Evolutionary conservation across 2,329 filamentous ascomycete species (phyloP).

Genomic region (Botrytis cinerea): DNA sequence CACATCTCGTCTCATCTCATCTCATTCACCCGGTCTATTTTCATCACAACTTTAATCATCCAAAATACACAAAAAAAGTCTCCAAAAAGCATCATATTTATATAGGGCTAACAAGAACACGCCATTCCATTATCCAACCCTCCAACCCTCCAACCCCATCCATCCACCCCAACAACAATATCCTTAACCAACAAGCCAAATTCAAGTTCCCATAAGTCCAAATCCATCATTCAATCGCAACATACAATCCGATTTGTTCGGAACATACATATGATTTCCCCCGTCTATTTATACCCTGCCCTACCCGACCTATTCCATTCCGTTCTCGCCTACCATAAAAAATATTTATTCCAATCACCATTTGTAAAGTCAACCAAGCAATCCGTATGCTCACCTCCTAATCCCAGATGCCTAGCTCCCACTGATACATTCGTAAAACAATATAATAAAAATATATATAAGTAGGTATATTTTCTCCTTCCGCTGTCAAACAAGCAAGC

Average conservation of each 20-base stretch:
- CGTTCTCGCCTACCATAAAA: not conserved
- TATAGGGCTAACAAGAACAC: not conserved
- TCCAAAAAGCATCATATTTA: not conserved
- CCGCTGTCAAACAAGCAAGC: not conserved
- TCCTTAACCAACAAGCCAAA: not conserved
- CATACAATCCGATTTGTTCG: not conserved
- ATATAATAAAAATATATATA: constrained; percentile 11
- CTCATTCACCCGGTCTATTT: not conserved
- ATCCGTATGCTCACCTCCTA: not conserved
- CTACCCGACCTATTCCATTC: not conserved
- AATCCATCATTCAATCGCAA: not conserved
- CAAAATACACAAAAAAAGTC: not conserved
- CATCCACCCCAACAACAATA: not conserved
- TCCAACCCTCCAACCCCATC: not conserved
- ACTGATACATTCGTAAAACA: not conserved
- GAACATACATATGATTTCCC: constrained; percentile 6
- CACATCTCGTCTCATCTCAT: not conserved
- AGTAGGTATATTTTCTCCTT: not conserved
- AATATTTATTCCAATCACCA: not conserved
- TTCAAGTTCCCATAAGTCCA: not conserved
- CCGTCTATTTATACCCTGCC: constrained; percentile 17
- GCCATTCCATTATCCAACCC: not conserved
- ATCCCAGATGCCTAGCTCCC: not conserved
- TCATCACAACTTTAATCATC: not conserved
- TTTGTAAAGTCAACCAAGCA: constrained; percentile 11